Percentiles rank a stretch among this genome's conserved stretches.
phyloP scores from a whole-genome alignment of 1,139 yeast species.

The Kurtzmaniella natalensis region DNA sequence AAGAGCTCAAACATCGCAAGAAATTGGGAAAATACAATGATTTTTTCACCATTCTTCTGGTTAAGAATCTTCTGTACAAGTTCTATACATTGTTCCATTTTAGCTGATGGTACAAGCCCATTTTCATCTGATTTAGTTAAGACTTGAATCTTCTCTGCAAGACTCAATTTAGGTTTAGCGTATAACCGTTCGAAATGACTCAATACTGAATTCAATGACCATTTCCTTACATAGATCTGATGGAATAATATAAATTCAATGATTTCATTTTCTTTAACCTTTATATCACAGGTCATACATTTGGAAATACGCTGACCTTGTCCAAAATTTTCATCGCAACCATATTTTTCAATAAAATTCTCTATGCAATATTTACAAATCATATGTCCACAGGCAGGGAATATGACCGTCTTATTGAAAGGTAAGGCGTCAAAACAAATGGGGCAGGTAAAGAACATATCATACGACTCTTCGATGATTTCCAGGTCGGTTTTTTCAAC shows the following conservation, averaged over 20 bases:
- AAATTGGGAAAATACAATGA: conserved; percentile 82
- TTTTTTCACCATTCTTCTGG: conserved; percentile 51
- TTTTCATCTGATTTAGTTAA: conserved; percentile 29
- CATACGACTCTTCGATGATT: too few species aligned
- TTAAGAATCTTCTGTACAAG: conserved; percentile 39
- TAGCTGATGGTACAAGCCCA: conserved; percentile 45
- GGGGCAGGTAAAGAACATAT: conserved; percentile 50
- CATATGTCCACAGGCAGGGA: conserved; percentile 66
- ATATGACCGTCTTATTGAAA: conserved; percentile 39
- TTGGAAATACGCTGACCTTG: conserved; percentile 39
- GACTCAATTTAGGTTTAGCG: conserved; percentile 40
- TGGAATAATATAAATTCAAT: conserved; percentile 52
- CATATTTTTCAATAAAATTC: conserved; percentile 43
- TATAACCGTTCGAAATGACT: conserved; percentile 67
- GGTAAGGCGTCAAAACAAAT: conserved; percentile 62
- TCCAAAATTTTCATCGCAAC: conserved; percentile 27
- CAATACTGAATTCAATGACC: conserved; percentile 17
- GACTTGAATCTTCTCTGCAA: conserved; percentile 18
- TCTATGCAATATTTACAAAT: conserved; percentile 61
- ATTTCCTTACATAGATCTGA: conserved; percentile 28
- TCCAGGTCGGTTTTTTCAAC: too few species aligned
- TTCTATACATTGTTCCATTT: conserved; percentile 47
- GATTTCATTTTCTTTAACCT: conserved; percentile 37
- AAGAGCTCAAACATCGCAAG: conserved; percentile 72
- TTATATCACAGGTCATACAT: conserved; percentile 48